These are phyloP conservation scores for Aspergillus quadricinctus DNA, from an alignment of 2,329 filamentous ascomycete genomes.

Conservation along the genomic window DNA sequence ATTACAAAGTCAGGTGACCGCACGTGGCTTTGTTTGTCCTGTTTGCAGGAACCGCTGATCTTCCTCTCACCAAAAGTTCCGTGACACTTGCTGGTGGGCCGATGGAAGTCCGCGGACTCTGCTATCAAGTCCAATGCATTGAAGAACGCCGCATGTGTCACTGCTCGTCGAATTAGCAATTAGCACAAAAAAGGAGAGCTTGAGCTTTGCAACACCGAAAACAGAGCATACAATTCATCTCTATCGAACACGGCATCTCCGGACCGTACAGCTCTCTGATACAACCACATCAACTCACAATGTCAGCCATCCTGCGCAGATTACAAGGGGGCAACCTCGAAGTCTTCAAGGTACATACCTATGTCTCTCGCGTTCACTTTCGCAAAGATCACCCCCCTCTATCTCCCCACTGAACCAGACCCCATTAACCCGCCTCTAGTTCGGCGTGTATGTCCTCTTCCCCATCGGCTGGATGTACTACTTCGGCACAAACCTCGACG, in stretches of 20 bases:
- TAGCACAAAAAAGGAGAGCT: not conserved
- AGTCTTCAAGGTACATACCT: conserved; percentile 73
- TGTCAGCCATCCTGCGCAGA: conserved; percentile 41
- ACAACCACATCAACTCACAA: conserved; percentile 15
- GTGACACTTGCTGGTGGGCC: conserved; percentile 6
- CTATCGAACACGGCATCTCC: not conserved
- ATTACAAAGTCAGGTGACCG: conserved; percentile 5
- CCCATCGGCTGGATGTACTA: conserved; percentile 99
- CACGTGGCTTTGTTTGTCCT: conserved; percentile 18
- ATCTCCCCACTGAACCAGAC: conserved; percentile 1
- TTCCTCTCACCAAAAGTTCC: conserved; percentile 7
- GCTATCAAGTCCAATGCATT: not conserved
- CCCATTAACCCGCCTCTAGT: conserved; percentile 52
- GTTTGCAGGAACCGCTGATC: conserved; percentile 8
- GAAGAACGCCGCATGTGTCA: not conserved
- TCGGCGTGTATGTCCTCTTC: conserved; percentile 98
- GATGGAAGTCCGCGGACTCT: not conserved
- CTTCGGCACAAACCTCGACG: conserved; percentile 96
- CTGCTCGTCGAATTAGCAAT: not conserved
- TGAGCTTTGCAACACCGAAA: not conserved
- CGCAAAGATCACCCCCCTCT: not conserved
- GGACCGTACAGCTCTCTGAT: not conserved
- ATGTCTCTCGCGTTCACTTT: not conserved
- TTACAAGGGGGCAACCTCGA: conserved; percentile 88
- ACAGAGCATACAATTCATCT: not conserved